phyloP scores from a whole-genome alignment of 2,329 filamentous ascomycete genomes.

The Venturia effusa region DNA sequence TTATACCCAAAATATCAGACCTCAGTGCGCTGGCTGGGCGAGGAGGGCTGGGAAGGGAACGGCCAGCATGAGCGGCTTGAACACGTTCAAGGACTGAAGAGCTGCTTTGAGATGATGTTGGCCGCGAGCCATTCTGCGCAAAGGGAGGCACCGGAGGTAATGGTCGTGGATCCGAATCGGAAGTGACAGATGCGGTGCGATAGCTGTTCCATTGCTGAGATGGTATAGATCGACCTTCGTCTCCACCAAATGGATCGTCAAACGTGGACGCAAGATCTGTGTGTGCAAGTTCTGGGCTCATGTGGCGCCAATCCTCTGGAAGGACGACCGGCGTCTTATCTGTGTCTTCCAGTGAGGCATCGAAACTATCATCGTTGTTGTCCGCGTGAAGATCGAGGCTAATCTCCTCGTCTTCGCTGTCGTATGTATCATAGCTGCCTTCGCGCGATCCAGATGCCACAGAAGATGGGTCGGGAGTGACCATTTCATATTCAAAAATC shows the following conservation, averaged over 20 bases:
- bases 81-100: constrained; percentile 64
- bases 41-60: constrained; percentile 64
- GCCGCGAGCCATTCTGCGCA: constrained; percentile 36
- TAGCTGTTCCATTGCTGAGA: constrained; percentile 12
- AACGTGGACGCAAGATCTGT: constrained; percentile 41
- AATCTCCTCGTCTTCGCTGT: constrained; percentile 16
- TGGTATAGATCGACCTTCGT: constrained; percentile 48
- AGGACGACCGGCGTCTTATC: constrained; percentile 97
- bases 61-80: constrained; percentile 50
- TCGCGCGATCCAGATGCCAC: constrained; percentile 82
- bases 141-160: constrained; percentile 70
- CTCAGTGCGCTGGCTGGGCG: constrained; percentile 57
- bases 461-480: constrained; percentile 90
- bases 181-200: constrained; percentile 25
- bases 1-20: constrained; percentile 66
- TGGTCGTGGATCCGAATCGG: constrained; percentile 72
- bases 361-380: constrained; percentile 64
- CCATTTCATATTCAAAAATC: constrained; percentile 97
- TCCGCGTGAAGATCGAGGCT: constrained; percentile 27
- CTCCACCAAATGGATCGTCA: constrained; percentile 50
- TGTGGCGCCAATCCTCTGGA: constrained; percentile 86
- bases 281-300: constrained; percentile 55
- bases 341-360: constrained; percentile 87
- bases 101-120: constrained; percentile 50
- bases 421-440: constrained; percentile 72